Base-by-base conservation (phyloP, 352 stramenopile genomes). In the Hyaloperonospora brassicae region DNA sequence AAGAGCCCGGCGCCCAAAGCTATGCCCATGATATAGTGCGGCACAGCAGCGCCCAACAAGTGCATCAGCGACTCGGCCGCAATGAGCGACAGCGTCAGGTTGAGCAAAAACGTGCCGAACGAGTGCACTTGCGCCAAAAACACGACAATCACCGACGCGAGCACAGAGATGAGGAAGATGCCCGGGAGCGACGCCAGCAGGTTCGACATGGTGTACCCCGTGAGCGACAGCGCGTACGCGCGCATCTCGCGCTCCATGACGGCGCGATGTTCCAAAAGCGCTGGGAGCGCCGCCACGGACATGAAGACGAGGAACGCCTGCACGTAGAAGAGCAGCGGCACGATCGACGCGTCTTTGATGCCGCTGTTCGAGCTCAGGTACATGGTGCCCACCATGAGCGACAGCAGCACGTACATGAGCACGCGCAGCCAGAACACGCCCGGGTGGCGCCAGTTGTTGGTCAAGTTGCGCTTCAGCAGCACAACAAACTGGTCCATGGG, bases 231-330 rank as follows among this genome's bases (percentile, higher is more conserved):
- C 1, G 62, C 55, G 21, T 71, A 68, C 17, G 63, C 60, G 4
- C 63, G 59, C 59, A 71, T 70, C 55, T 96, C 89, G 13, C 88
- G 84, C 45, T 93, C 61, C 54, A 96, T 93, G 43, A 96, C 87
- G 9, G 71, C 62, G 25, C 87, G 76, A 52, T 96, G 73, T 30
- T 95, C 78, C 52, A 97, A 72, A 17, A 95, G 73, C 44, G 86
- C 85, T 2, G 89, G 89, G 14, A 97, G 58, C 1, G 78, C 79
- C 0, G 87, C 87, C 7, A 96, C 79, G n/a, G 73, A 90, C 87
- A 97, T 97, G 66, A 95, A 96, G 25, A 94, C 84, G 42, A 96
- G 71, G 59, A 97, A 97, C 34, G 86, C 86, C 53, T 93, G 82
- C 23, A 93, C 76, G 70, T 93, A 96, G 66, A 96, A 96, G 17